Base-by-base conservation (phyloP, 306 rosid species). In the Fragaria iinumae region DNA sequence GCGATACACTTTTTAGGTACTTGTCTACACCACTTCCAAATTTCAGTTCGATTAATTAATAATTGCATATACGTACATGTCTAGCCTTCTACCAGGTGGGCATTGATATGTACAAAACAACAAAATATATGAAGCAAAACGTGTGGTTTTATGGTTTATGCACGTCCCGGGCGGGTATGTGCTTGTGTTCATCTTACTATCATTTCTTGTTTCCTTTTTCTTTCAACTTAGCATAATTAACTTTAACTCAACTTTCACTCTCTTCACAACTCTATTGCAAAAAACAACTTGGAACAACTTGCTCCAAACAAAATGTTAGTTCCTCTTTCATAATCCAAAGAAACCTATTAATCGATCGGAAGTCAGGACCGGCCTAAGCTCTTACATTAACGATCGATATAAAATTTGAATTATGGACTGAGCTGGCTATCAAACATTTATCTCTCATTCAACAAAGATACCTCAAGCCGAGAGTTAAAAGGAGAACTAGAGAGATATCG, bases 21-120 rank as follows among this genome's bases (percentile, higher is more conserved):
- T 71, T 50, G 56, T 71, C 74, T 47, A 13, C n/a, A 67, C 72
- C 34, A 67, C 50, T 67, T 67, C 52, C 72, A 4, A 67, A 67
- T 21, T n/a, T 21, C 34, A 41, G 20, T 41, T 10, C 34, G 23
- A 43, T 41, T n/a, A 43, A 20, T 20, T 11, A 9, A 39, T 4
- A 34, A 11, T 34, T 64, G 9, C 38, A 43, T 64, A 27, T 64
- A 64, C 44, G 50, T 16, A 7, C 29, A 66, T 66, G 8, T 38
- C 5, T 66, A 38, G 23, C 13, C 4, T 36, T 66, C 7, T 1
- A 59, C 25, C 38, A 12, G 67, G 38, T 60, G 8, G 20, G 38
- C 4, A 59, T 25, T 21, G 5, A 23, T 10, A 57, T 23, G 64
- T 57, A 57, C 34, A 57, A 27, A 59, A 59, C 6, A 21, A 57